phyloP scores from a whole-genome alignment of 805 yeast genomes.

The Wickerhamiella allomyrinae region DNA sequence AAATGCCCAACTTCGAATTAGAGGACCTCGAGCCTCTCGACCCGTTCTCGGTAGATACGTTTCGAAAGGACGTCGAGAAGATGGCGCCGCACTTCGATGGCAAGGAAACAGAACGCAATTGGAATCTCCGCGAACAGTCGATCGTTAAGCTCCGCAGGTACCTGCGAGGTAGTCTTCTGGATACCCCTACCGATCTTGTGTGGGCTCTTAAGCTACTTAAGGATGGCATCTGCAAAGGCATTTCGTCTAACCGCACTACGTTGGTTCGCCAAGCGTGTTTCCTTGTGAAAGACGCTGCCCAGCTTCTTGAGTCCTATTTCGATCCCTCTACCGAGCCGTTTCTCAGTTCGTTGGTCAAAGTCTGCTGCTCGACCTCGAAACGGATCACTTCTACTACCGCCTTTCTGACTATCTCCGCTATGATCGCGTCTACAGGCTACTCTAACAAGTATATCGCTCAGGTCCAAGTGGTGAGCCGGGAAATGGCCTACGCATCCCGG shows the following conservation, averaged over 20 bases:
- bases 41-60: constrained; percentile 20
- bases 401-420: constrained; percentile 29
- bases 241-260: constrained; percentile 69
- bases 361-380: constrained; percentile 43
- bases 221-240: constrained; percentile 52
- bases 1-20: constrained; percentile 22
- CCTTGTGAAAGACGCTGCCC: constrained; percentile 46
- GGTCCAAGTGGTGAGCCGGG: constrained; percentile 39
- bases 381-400: constrained; percentile 44
- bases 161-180: constrained; percentile 39
- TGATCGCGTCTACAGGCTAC: constrained; percentile 36
- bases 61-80: constrained; percentile 22
- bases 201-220: constrained; percentile 31
- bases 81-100: constrained; percentile 37
- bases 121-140: constrained; percentile 58
- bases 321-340: constrained; percentile 35
- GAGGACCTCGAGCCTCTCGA: constrained; percentile 29
- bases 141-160: constrained; percentile 44
- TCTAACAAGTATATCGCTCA: constrained; percentile 37
- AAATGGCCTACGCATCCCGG: constrained; percentile 60
- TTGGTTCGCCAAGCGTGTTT: constrained; percentile 64
- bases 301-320: constrained; percentile 16
- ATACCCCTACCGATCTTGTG: constrained; percentile 24
- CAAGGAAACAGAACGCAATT: constrained; percentile 77
- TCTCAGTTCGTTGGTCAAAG: constrained; percentile 34